Percentiles rank a stretch among this genome's conserved stretches.
These are phyloP conservation scores for Caryopteris hybrid DNA, from an alignment of 305 asterid species.

Conservation along the genomic window DNA sequence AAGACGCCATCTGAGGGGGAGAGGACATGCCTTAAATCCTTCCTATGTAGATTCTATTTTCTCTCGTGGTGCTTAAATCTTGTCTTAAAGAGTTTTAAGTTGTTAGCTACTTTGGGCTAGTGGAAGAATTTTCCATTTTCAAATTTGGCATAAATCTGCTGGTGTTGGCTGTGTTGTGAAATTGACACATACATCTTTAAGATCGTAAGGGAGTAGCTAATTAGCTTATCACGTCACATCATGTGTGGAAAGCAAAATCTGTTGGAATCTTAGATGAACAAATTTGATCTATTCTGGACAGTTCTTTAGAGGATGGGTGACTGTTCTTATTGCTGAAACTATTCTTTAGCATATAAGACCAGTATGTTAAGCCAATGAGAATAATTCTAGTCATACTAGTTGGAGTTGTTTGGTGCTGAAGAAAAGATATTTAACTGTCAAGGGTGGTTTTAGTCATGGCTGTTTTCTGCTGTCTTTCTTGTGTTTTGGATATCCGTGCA, in stretches of 20 bases:
- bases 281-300: constrained; percentile 18
- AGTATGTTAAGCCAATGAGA: constrained; percentile 17
- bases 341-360: constrained; percentile 21
- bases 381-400: constrained; percentile 12
- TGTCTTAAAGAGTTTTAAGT: constrained; percentile 25
- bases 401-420: constrained; percentile 25
- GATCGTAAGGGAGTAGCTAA: constrained; percentile 24
- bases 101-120: constrained; percentile 24
- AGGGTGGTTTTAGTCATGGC: constrained; percentile 23
- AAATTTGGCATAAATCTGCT: constrained; percentile 18
- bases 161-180: constrained; percentile 21
- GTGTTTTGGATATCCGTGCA: constrained; percentile 12
- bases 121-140: constrained; percentile 22
- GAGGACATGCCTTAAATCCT: constrained; percentile 22
- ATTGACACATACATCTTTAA: constrained; percentile 18
- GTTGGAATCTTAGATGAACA: constrained; percentile 26
- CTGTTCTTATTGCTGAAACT: constrained; percentile 16
- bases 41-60: constrained; percentile 19
- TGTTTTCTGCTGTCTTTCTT: constrained; percentile 22
- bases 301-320: constrained; percentile 22
- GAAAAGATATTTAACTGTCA: constrained; percentile 8
- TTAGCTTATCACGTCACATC: constrained; percentile 27
- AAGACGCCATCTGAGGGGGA: constrained; percentile 22
- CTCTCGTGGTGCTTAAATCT: constrained; percentile 25
- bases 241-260: constrained; percentile 28